Base-by-base conservation (phyloP, 306 rosid species). In the Betula pendula region DNA sequence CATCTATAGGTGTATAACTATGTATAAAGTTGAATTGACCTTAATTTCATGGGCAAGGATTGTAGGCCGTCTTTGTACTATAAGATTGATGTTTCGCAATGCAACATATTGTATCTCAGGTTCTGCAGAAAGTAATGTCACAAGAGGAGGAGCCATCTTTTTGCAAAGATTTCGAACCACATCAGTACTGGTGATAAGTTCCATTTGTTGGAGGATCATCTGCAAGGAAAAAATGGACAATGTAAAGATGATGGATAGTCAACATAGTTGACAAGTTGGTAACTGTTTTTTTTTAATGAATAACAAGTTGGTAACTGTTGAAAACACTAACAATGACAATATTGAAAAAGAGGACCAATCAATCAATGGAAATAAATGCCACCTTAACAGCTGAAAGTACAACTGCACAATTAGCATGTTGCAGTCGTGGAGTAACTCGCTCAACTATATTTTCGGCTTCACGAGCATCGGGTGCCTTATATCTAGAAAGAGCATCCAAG, bases 121-220 rank as follows among this genome's bases (percentile, higher is more conserved):
- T 88, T 96, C 99, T 77, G 99, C 97, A 45, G 99, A 92, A 60
- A 96, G 94, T 81, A 96, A 78, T 62, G 99, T 96, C 85, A 96
- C 99, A 31, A 96, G 99, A 71, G 99, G 99, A 82, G 99, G 99
- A 79, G 99, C 99, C 99, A 96, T 96, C 87, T 96, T 96, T 90
- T 96, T 96, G 87, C 99, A 96, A 79, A 96, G 99, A 90, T 92
- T 96, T 81, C 99, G 91, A 73, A 96, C 94, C 25, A 96, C 94
- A 75, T 96, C 99, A 70, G 99, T 88, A 83, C 99, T 92, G 68
- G 94, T 87, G 74, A 96, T 96, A 78, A 92, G 97, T 86, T 96
- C 99, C 99, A 96, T 92, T 91, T 92, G 99, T 85, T 92, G 99
- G 84, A 96, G 97, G 82, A 96, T 96, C 99, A 96, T 96, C 99